These are phyloP conservation scores for Sclerotinia borealis DNA, from an alignment of 2,329 filamentous ascomycete genomes.

Conservation along the genomic window DNA sequence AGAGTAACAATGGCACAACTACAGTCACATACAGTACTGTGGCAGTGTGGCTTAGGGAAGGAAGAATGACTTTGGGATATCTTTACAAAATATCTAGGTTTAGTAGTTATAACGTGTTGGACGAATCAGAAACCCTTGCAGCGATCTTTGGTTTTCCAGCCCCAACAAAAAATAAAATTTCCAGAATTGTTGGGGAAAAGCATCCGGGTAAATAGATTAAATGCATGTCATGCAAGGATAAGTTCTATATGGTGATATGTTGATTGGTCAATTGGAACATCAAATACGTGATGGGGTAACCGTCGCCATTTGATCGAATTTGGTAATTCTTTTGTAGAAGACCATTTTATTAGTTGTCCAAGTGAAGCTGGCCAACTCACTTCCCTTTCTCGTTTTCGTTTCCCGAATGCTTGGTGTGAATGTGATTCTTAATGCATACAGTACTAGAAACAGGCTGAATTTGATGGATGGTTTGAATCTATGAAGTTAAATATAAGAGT, in stretches of 20 bases:
- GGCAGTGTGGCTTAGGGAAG: too few species aligned
- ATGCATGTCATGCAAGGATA: not conserved
- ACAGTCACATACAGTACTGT: too few species aligned
- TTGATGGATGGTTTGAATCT: too few species aligned
- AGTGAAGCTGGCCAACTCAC: not conserved
- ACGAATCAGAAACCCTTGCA: not conserved
- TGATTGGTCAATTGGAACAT: slow-evolving; percentile 10
- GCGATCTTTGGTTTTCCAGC: slow-evolving; percentile 6
- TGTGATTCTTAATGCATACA: not conserved
- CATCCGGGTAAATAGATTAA: not conserved
- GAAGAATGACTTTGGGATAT: not conserved
- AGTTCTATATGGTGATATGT: not conserved
- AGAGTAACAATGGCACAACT: too few species aligned
- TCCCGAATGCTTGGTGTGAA: not conserved
- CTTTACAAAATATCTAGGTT: not conserved
- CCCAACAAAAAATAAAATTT: slow-evolving; percentile 8
- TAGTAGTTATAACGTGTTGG: too few species aligned
- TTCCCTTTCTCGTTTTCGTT: too few species aligned
- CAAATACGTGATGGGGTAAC: too few species aligned
- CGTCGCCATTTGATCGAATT: not conserved
- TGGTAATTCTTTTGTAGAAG: not conserved
- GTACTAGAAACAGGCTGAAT: not conserved
- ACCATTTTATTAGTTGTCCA: too few species aligned
- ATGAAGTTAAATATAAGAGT: not conserved
- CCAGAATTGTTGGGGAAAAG: slow-evolving; percentile 12